Conservation (phyloP, 768 basidiomycete genomes). For the Gymnopilus dilepis region DNA sequence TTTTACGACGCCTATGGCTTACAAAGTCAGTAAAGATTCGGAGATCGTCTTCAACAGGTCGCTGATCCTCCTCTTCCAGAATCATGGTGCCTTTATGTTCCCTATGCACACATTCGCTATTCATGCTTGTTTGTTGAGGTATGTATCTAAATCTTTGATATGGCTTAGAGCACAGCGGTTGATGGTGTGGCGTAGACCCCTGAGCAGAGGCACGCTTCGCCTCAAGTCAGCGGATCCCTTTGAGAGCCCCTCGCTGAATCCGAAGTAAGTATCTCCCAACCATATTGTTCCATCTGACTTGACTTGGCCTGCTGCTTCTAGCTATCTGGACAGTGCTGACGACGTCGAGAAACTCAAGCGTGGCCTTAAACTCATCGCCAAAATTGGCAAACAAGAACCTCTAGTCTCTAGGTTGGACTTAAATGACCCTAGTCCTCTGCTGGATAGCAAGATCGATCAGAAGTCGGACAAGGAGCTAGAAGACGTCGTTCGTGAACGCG, state of each 20-base stretch:
- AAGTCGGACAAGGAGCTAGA: constrained; percentile 45
- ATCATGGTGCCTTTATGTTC: constrained; percentile 42
- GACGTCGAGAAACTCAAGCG: constrained; percentile 46
- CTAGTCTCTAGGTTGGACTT: constrained; percentile 38
- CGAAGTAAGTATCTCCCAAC: constrained; percentile 34
- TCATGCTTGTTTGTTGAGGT: constrained; percentile 45
- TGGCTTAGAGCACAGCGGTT: constrained; percentile 19
- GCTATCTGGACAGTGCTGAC: constrained; percentile 43
- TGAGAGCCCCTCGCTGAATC: constrained; percentile 42
- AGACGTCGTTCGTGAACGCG: constrained; percentile 42
- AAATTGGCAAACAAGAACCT: constrained; percentile 41
- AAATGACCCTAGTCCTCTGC: constrained; percentile 31
- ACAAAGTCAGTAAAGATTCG: constrained; percentile 33
- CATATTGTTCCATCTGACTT: neutral
- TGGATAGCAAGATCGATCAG: constrained; percentile 41
- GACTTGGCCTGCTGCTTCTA: constrained; percentile 11
- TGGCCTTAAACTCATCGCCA: constrained; percentile 40
- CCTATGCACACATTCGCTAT: constrained; percentile 44
- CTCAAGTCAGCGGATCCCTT: constrained; percentile 44
- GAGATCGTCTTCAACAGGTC: neutral
- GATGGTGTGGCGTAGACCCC: constrained; percentile 32
- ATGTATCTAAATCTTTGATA: constrained; percentile 8
- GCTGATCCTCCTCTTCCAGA: constrained; percentile 23
- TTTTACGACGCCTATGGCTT: constrained; percentile 44
- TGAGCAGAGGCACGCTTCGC: constrained; percentile 42